Evolutionary conservation across 2,329 filamentous ascomycete genomes (phyloP).

Genomic region (Pleoardoris graminearum): DNA sequence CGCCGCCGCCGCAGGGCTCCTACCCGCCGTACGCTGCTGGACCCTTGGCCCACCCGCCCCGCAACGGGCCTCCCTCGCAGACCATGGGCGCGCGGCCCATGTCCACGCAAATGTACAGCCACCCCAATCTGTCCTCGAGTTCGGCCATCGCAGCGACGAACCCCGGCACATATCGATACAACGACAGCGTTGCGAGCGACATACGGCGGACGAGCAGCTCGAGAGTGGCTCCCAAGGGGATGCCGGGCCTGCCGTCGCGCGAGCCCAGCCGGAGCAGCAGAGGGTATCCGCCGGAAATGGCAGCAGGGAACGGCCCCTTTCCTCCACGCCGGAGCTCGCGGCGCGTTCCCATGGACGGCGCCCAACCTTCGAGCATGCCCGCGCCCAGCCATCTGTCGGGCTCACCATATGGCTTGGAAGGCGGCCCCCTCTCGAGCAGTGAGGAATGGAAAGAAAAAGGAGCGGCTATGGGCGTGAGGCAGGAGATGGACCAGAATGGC

Average conservation of each 20-base stretch:
- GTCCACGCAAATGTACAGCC: conserved; percentile 54
- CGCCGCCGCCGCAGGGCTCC: conserved; percentile 45
- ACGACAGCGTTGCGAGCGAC: conserved; percentile 48
- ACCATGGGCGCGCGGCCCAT: conserved; percentile 45
- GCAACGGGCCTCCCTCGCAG: conserved; percentile 34
- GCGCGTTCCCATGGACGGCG: conserved; percentile 62
- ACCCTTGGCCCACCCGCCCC: conserved; percentile 31
- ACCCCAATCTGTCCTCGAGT: conserved; percentile 53
- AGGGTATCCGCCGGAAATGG: conserved; percentile 65
- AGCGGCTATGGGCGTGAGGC: conserved; percentile 79
- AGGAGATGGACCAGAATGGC: conserved; percentile 84
- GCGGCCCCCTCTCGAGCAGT: conserved; percentile 65
- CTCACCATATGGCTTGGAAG: conserved; percentile 59
- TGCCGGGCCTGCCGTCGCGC: conserved; percentile 66
- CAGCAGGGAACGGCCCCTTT: conserved; percentile 62
- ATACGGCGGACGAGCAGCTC: conserved; percentile 63
- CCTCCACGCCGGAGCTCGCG: conserved; percentile 78
- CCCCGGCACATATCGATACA: conserved; percentile 52
- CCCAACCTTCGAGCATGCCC: conserved; percentile 20
- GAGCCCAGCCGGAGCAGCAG: conserved; percentile 72
- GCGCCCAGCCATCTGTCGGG: conserved; percentile 31
- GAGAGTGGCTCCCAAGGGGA: conserved; percentile 61
- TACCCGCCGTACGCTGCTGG: conserved; percentile 36
- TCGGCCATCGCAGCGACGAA: conserved; percentile 45
- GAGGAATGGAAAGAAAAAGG: conserved; percentile 97